Base-by-base conservation (phyloP, 2,329 filamentous ascomycete species). In the Colletotrichum paranaense region DNA sequence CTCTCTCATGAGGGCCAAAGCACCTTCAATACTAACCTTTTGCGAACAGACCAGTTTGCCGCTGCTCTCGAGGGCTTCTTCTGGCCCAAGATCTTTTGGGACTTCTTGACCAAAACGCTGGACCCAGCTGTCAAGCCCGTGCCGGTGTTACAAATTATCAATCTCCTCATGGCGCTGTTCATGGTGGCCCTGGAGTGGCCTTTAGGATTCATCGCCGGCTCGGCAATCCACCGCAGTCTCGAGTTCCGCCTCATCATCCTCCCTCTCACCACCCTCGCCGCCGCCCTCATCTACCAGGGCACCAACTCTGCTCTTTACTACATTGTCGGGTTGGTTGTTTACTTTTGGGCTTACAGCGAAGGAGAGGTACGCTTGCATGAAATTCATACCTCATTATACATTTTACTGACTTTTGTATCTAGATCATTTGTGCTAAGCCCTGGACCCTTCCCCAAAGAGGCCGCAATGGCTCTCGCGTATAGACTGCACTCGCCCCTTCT, bases 31-130 rank as follows among this genome's bases (percentile, higher is more conserved):
- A 71, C 79, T 84, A 77, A 84, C 78, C 65, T 14, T 16, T 49
- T n/a, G n/a, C 38, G 9, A 57, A 52, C 79, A 98, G 95, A 98
- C 83, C 97, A 99, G 90, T 84, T 98, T 75, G 91, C 88, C 73
- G 95, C 95, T 74, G 92, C 93, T 19, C 85, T 99, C 69, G 91
- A 97, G 85, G 92, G 91, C 80, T 98, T 97, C 89, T 96, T 99
- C 90, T 99, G 95, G 95, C 97, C 97, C 77, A 99, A 99, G 84
- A 93, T 99, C 81, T 97, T 99, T 86, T 99, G 94, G 93, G 97
- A 99, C 84, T 98, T 98, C 82, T 85, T 97, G 76, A 98, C 96
- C 74, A 95, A 94, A 80, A 95, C 94, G 78, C 91, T 99, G 78
- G 94, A 99, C 81, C 88, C 87, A 68, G 94, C 93, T 62, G 94